Base-by-base conservation (phyloP, 2,329 filamentous ascomycete genomes). In the Colletotrichum sp. region DNA sequence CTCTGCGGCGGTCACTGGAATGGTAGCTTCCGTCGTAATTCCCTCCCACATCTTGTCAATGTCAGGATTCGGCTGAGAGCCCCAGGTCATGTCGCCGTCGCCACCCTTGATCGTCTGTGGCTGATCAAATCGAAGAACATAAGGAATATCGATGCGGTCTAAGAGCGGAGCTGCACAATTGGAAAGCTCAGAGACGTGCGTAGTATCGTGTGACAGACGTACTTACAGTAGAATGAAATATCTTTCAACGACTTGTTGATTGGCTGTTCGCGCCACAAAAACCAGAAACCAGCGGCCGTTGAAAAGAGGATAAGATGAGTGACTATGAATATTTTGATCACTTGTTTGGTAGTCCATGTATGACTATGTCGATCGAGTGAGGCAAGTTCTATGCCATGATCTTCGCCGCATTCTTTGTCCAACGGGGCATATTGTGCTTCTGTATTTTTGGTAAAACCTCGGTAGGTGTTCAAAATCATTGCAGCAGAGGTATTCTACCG, bases 1-100 rank as follows among this genome's bases (percentile, higher is more conserved):
- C 4, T 72, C 69, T 32, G 61, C 30, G 24, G 57, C 69, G 5
- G 69, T 72, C 24, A 72, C 61, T 16, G 69, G 48, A 8, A 72
- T 67, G 2, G 24, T 21, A n/a, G 69, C 30, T n/a, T 72, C 69
- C 48, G 12, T 66, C 16, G 61, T 60, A 43, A 72, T 39, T 5
- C 26, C 69, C 32, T 43, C 61, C 69, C 69, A 72, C 69, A 72
- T 72, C 61, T 60, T 26, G 61, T 72, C 69, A 18, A 72, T 67
- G 32, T 72, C 48, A 18, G 61, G 32, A 52, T 60, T 72, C 18
- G 69, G 69, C 24, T 43, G 26, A 39, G 69, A 24, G 1, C 69
- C 69, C 69, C 69, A 72, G 16, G 61, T 67, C 69, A 72, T 72
- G 18, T 67, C 69, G 10, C 69, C 61, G 34, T 21, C 21, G 7